Evolutionary conservation across 2,329 filamentous ascomycete genomes (phyloP).

Genomic region (Diplodia intermedia): DNA sequence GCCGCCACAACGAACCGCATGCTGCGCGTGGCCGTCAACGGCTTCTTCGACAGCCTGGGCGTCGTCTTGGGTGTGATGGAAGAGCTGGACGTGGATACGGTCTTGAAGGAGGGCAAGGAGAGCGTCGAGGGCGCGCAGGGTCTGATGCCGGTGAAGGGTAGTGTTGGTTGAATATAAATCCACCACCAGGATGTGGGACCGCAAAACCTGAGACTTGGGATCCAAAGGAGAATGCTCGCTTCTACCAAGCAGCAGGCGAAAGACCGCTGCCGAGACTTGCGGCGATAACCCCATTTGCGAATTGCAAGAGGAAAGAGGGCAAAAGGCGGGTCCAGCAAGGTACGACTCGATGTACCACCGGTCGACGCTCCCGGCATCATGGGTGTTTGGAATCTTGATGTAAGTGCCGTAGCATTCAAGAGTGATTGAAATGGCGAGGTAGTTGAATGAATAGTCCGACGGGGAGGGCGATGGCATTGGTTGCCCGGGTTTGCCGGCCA

Average conservation of each 20-base stretch:
- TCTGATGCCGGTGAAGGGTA: conserved; percentile 20
- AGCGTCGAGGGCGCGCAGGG: conserved; percentile 65
- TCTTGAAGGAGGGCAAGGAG: conserved; percentile 58
- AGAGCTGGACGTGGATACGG: conserved; percentile 83
- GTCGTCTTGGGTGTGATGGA: conserved; percentile 90
- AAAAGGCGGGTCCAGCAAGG: neutral
- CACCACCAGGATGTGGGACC: too few species aligned
- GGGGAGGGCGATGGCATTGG: neutral
- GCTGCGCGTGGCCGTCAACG: conserved; percentile 94
- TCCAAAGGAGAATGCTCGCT: neutral
- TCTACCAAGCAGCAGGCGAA: neutral
- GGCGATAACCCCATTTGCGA: neutral
- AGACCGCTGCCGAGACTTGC: neutral
- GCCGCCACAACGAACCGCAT: conserved; percentile 92
- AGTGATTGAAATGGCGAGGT: neutral
- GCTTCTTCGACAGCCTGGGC: conserved; percentile 88
- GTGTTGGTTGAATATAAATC: conserved; percentile 7
- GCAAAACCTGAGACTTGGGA: neutral
- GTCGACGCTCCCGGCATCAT: neutral
- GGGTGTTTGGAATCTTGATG: neutral
- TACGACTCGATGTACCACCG: neutral
- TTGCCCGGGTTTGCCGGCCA: neutral
- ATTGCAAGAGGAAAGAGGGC: neutral
- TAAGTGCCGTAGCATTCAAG: neutral
- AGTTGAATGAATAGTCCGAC: neutral